Percentiles rank a stretch among this genome's conserved stretches.
These are phyloP conservation scores for Boehmeria nivea DNA, from an alignment of 306 rosid genomes.

Conservation along the genomic window DNA sequence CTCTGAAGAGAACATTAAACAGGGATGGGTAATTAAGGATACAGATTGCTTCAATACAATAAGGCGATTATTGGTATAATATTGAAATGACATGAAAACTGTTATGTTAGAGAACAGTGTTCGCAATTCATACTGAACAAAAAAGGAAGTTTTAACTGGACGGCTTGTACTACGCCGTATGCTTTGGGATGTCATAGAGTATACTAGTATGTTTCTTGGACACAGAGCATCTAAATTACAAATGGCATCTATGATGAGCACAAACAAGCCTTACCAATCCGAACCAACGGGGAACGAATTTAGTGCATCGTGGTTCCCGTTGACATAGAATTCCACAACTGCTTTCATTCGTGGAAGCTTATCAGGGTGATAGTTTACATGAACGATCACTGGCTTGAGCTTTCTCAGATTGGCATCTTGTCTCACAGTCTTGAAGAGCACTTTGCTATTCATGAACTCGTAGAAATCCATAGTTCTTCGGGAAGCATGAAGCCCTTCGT, in stretches of 20 bases:
- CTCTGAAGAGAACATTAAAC: too few relatives aligned
- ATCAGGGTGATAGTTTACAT: conserved; percentile 85
- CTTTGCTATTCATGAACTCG: conserved; percentile 86
- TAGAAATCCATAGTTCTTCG: conserved; percentile 80
- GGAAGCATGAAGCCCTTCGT: conserved; percentile 80
- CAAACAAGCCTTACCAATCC: conserved; percentile 32
- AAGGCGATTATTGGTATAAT: too few relatives aligned
- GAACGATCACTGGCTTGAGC: conserved; percentile 77
- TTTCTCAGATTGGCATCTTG: conserved; percentile 57
- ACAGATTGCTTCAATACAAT: too few relatives aligned
- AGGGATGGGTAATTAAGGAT: too few relatives aligned
- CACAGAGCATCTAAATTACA: too few relatives aligned
- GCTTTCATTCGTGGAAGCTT: conserved; percentile 79
- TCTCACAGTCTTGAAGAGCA: conserved; percentile 77
- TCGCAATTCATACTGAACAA: too few relatives aligned
- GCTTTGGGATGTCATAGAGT: conserved; percentile 8
- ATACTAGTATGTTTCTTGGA: not conserved
- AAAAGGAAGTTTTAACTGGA: too few relatives aligned
- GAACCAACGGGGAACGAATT: conserved; percentile 83
- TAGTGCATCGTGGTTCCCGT: conserved; percentile 68
- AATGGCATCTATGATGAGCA: conserved; percentile 5
- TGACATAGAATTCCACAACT: conserved; percentile 59
- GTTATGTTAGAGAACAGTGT: too few relatives aligned
- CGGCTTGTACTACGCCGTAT: too few relatives aligned
- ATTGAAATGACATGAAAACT: too few relatives aligned